Evolutionary conservation across 768 basidiomycete species (phyloP), one percentile per base, ranked within the genome.

Genomic region (Auricularia sp.): DNA sequence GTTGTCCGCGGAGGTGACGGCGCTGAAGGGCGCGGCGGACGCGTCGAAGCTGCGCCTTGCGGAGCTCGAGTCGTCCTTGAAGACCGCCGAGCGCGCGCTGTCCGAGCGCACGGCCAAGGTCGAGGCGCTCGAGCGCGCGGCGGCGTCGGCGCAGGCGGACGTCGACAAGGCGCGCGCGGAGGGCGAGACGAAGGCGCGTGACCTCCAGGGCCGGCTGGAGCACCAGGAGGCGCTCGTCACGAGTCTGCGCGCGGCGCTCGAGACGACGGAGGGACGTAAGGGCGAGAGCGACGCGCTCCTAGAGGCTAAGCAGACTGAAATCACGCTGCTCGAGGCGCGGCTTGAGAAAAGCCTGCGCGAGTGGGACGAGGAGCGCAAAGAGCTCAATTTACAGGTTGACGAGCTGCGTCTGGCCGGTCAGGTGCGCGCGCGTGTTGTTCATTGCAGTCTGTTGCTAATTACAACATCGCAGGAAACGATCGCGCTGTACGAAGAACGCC

Each of bases 361-460:
- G 47, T 73, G 81, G 3, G 81, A 80, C 36, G 72, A 81, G 11
- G 91, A 92, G 68, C 81, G 85, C 54, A 77, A 73, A 56, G 91
- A 94, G 69, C 77, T 96, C 42, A 80, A 81, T 12, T 73, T 71
- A 0, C 88, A 93, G 69, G 84, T 97, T 1, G 89, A 96, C 64
- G 90, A 93, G 71, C 81, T 98, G 51, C 82, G 92, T 36, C 80
- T 83, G 67, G 96, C 95, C 33, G 95, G 95, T 42, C 91, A 95
- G 80, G 92, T 91, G 70, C 21, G 47, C 44, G 8, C 8, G 14
- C 36, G 29, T 35, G 16, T 6, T 7, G 54, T 11, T 61, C 8
- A 23, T 64, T 54, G 63, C 60, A 21, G 68, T 34, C 18, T 64
- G 11, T 33, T 61, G 62, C 64, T 69, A 23, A 66, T 29, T 63